Base-by-base conservation (phyloP, 768 basidiomycete genomes). In the Hypholoma sublateritium region DNA sequence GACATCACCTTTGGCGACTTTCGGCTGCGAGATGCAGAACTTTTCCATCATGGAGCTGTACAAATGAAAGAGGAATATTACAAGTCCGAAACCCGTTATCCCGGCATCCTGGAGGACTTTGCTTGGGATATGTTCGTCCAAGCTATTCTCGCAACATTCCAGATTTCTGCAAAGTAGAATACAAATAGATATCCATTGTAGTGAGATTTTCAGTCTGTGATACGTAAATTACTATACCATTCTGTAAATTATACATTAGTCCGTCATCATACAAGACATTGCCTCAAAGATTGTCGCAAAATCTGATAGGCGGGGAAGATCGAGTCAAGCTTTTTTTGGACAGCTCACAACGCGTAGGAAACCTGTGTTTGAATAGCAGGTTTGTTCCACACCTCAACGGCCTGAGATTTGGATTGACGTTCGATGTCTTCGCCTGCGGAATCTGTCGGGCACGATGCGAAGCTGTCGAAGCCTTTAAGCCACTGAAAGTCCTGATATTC, bases 1-100 rank as follows among this genome's bases (percentile, higher is more conserved):
- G 76, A 80, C 43, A 68, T 79, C 28, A 75, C 71, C 6, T 80
- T 79, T 47, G 70, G 73, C 41, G 60, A 73, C 16, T 80, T 79
- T 63, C 71, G 74, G 19, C 59, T 80, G 9, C 71, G 73, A 5
- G 78, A 81, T 55, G 75, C 79, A 12, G 74, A 78, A 56, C 66
- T 77, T 12, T 42, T 78, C 5, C 64, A 64, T 32, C 73, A 80
- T 50, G 63, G 57, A 13, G 62, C 56, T 13, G 63, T 58, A 16
- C 65, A 59, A 36, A 14, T 62, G 7, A 53, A 50, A 45, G 54
- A 66, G 34, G 48, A 62, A 37, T 70, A 69, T 39, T 44, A 53
- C 36, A 43, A 56, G 13, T 55, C 61, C 22, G 52, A 59, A 44
- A 34, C 46, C 8, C 42, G 44, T 34, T 45, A 64, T 28, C 64